Percentiles rank a stretch among this genome's conserved stretches.
Evolutionary conservation across 805 yeast genomes (phyloP).

Genomic region (Starmera quercuum): DNA sequence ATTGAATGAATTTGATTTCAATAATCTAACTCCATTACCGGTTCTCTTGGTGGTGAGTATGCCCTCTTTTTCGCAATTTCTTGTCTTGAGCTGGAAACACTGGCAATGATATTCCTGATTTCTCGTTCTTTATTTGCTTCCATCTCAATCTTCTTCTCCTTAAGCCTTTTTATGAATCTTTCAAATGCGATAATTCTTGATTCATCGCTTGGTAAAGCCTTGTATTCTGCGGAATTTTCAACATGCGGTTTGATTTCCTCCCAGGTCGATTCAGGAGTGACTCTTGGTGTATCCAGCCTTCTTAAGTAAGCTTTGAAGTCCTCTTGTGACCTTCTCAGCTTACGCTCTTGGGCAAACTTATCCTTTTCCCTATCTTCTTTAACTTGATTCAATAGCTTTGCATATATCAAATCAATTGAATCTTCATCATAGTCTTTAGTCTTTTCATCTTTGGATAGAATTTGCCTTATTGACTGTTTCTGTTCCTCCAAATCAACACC

Average conservation of each 20-base stretch:
- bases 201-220: constrained; percentile 26
- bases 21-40: constrained; percentile 26
- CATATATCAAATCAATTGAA: constrained; percentile 21
- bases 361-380: constrained; percentile 17
- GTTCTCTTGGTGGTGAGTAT: constrained; percentile 16
- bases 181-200: constrained; percentile 24
- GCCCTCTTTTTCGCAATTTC: constrained; percentile 11
- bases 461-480: constrained; percentile 5
- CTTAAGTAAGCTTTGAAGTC: constrained; percentile 18
- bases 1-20: constrained; percentile 6
- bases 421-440: constrained; percentile 20
- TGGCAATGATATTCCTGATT: constrained; percentile 12
- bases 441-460: constrained; percentile 14
- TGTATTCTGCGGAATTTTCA: constrained; percentile 23
- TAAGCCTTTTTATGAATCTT: constrained; percentile 20
- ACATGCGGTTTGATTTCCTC: constrained; percentile 25
- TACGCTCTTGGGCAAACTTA: constrained; percentile 9
- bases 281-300: constrained; percentile 15
- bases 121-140: constrained; percentile 14
- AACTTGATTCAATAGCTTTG: constrained; percentile 18
- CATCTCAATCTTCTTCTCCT: constrained; percentile 16
- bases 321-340: constrained; percentile 15
- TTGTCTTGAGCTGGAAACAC: constrained; percentile 10
- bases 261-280: constrained; percentile 26
- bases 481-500: constrained; percentile 11